These are phyloP conservation scores for Rhizopogon vinicolor DNA, from an alignment of 768 basidiomycete species.

Conservation along the genomic window DNA sequence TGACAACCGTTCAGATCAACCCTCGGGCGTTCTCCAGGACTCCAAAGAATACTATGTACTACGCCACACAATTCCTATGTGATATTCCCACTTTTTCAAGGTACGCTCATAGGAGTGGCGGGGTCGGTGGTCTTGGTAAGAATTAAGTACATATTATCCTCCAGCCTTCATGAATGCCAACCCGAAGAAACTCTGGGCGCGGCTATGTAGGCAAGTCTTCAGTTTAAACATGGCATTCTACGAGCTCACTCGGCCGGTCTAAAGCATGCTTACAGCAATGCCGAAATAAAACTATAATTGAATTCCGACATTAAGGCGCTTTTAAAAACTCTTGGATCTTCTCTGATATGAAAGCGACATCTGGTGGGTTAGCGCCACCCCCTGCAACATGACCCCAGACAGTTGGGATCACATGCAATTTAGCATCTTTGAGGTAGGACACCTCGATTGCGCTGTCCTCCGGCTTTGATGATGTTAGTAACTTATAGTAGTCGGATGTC, in stretches of 20 bases:
- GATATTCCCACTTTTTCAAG: too few relatives aligned
- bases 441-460: constrained; percentile 54
- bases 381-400: constrained; percentile 58
- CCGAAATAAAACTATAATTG: background rate
- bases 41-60: too few relatives aligned
- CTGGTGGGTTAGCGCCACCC: constrained; percentile 35
- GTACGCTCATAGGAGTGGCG: too few relatives aligned
- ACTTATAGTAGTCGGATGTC: background rate
- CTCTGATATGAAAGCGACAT: constrained; percentile 36
- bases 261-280: too few relatives aligned
- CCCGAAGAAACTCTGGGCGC: background rate
- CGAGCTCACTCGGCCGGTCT: too few relatives aligned
- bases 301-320: constrained; percentile 9
- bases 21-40: too few relatives aligned
- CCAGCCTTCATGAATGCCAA: background rate
- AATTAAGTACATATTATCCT: background rate
- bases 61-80: too few relatives aligned
- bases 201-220: too few relatives aligned
- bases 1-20: too few relatives aligned
- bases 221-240: background rate
- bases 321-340: constrained; percentile 40
- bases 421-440: constrained; percentile 35
- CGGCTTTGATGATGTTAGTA: constrained; percentile 30
- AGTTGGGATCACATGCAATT: constrained; percentile 48
- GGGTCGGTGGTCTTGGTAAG: too few relatives aligned